Evolutionary conservation across 2,329 filamentous ascomycete species (phyloP).

Genomic region (Beauveria varroae): DNA sequence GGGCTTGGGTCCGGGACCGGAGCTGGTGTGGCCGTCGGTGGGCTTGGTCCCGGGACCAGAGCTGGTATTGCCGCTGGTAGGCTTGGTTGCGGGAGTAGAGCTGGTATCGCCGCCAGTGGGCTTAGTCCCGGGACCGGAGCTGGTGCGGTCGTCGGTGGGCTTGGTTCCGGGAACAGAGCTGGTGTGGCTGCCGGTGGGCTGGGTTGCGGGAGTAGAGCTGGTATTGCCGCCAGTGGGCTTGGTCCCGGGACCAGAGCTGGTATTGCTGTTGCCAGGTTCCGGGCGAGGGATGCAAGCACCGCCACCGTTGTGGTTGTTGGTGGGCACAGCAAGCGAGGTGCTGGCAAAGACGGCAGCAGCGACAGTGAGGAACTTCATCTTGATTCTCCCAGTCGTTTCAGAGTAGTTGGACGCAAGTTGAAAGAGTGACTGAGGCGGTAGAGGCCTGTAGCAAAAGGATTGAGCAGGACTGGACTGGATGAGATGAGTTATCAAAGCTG

Average conservation of each 20-base stretch:
- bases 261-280: background rate
- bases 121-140: background rate
- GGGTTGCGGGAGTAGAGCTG: background rate
- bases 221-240: background rate
- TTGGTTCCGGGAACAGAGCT: background rate
- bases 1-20: background rate
- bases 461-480: conserved; percentile 3
- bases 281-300: background rate
- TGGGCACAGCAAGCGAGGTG: conserved; percentile 13
- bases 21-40: background rate
- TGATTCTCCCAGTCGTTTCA: conserved; percentile 1
- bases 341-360: conserved; percentile 13
- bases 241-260: background rate
- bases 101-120: background rate
- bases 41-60: background rate
- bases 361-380: conserved; percentile 16
- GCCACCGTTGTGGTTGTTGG: conserved; percentile 3
- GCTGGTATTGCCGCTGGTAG: background rate
- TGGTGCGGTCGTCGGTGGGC: background rate
- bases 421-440: conserved; percentile 3
- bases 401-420: background rate
- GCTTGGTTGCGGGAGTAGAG: background rate
- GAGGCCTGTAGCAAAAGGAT: background rate
- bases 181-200: background rate
- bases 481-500: conserved; percentile 4